Base-by-base conservation (phyloP, 78 protist species). In the Dictyostelium intermedium region DNA sequence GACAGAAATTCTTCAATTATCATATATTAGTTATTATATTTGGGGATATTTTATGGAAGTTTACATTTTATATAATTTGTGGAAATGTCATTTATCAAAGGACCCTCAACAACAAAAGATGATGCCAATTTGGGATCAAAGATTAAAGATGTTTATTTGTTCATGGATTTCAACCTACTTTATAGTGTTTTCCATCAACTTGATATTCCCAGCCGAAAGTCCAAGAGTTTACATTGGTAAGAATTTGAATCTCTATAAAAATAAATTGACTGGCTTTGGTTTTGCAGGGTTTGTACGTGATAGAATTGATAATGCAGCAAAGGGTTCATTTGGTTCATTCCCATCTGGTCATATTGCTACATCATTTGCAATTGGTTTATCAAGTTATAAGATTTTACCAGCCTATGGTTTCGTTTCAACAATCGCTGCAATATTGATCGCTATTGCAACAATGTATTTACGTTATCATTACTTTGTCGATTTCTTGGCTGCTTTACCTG, bases 21-120 rank as follows among this genome's bases (percentile, higher is more conserved):
- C 94, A 13, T 89, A 89, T 25, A 89, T 89, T 35, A 80, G 87
- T 80, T 89, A 89, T 47, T 89, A 89, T 70, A 80, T 89, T 47
- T 89, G 94, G 94, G 94, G 94, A 11, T 89, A 89, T 70, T 89
- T 80, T 43, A 89, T 89, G 94, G 94, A 89, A 2, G 43, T 89
- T 45, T 89, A 69, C 10, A 63, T 89, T 70, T 45, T 89, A 7
- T 78, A 16, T 35, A 89, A 81, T 10, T 25, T 80, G 7, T 89
- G 94, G 94, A 56, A 30, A 80, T 56, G 82, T 20, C 83, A 60
- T 34, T 50, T 80, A 14, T 89, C 94, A 27, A 89, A 39, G 18
- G 94, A 80, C 9, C 50, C 76, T 23, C 61, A 39, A 39, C 30
- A 89, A 69, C 30, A 32, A 30, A 60, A 50, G 73, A 35, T 27